Evolutionary conservation across 208 protist species (phyloP).

Genomic region (Herpetomonas samuelpessoai): DNA sequence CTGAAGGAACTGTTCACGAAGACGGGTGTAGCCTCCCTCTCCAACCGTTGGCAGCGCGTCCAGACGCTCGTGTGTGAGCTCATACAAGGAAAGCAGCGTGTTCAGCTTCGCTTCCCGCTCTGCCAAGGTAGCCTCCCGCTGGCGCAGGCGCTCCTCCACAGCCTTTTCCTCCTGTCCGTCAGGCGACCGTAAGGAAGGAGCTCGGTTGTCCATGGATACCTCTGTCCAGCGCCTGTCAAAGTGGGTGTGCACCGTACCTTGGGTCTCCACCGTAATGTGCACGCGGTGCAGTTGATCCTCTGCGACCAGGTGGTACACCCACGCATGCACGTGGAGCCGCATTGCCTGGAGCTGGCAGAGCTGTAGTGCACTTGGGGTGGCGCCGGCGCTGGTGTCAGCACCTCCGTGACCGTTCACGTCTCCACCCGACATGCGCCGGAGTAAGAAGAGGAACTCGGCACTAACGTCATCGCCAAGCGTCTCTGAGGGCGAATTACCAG

Average conservation of each 20-base stretch:
- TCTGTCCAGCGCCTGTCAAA: no score
- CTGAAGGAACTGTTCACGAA: constrained; percentile 9
- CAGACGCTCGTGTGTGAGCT: constrained; percentile 70
- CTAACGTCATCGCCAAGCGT: constrained; percentile 4
- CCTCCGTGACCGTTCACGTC: constrained; percentile 2
- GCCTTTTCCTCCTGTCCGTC: constrained; percentile 1
- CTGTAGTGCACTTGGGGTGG: constrained; percentile 37
- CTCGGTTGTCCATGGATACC: not conserved
- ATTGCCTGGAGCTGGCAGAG: constrained; percentile 72
- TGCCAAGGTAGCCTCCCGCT: constrained; percentile 34
- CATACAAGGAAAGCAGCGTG: constrained; percentile 71
- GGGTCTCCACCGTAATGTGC: not conserved
- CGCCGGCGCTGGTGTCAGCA: not conserved
- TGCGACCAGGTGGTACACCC: constrained; percentile 47
- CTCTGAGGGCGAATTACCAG: no score
- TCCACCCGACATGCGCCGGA: constrained; percentile 19
- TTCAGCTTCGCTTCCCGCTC: constrained; percentile 74
- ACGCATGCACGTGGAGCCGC: constrained; percentile 55
- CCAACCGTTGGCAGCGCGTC: constrained; percentile 33
- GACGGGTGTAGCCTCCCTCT: not conserved
- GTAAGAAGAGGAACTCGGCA: constrained; percentile 30
- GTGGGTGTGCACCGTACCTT: no score
- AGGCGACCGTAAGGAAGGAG: not conserved
- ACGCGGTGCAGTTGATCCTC: constrained; percentile 23
- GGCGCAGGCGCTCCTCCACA: constrained; percentile 24